Percentiles rank a stretch among this genome's conserved stretches.
These are phyloP conservation scores for Solanum chiquidenum DNA, from an alignment of 257 asterid genomes.

Conservation along the genomic window DNA sequence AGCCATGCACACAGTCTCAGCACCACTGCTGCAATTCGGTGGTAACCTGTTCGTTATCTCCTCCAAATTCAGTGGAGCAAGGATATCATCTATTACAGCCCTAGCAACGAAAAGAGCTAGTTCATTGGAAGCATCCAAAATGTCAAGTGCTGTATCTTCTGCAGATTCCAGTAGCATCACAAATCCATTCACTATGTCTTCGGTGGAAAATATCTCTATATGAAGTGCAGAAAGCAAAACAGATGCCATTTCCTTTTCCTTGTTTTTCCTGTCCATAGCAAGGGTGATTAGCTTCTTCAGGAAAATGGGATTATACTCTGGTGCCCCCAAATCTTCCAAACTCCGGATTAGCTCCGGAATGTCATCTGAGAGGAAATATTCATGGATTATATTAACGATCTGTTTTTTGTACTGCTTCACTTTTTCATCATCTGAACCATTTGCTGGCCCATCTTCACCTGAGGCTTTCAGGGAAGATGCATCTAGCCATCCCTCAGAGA, in stretches of 20 bases:
- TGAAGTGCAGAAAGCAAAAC: slow-evolving; percentile 84
- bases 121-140: slow-evolving; percentile 80
- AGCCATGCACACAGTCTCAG: slow-evolving; percentile 62
- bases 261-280: slow-evolving; percentile 87
- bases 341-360: slow-evolving; percentile 87
- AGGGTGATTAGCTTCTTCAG: slow-evolving; percentile 78
- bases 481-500: slow-evolving; percentile 93
- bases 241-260: slow-evolving; percentile 98
- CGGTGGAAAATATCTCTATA: slow-evolving; percentile 77
- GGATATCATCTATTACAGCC: slow-evolving; percentile 86
- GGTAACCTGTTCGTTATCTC: slow-evolving; percentile 58
- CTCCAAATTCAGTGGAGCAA: slow-evolving; percentile 79
- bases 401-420: slow-evolving; percentile 73
- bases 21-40: slow-evolving; percentile 55
- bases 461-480: slow-evolving; percentile 44
- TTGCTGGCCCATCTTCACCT: slow-evolving; percentile 29
- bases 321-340: slow-evolving; percentile 71
- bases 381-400: slow-evolving; percentile 69
- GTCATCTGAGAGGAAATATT: slow-evolving; percentile 88
- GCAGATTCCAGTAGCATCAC: slow-evolving; percentile 84
- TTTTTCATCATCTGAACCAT: slow-evolving; percentile 39
- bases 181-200: slow-evolving; percentile 80
- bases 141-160: slow-evolving; percentile 89
- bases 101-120: slow-evolving; percentile 86
- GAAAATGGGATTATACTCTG: slow-evolving; percentile 64